phyloP scores from a whole-genome alignment of 257 asterid species.

The Eucommia ulmoides region DNA sequence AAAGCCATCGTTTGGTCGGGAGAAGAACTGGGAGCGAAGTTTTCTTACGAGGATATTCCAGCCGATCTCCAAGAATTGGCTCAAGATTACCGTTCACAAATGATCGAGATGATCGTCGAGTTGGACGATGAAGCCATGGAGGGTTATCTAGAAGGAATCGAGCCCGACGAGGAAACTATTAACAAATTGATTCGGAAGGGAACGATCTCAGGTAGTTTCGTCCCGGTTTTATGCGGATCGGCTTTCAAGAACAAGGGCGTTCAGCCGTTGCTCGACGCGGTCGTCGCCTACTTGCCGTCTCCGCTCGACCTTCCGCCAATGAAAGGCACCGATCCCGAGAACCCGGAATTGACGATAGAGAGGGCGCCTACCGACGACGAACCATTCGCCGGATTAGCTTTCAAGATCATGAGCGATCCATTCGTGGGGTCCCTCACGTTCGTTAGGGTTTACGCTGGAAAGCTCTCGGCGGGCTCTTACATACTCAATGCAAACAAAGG shows the following conservation, averaged over 20 bases:
- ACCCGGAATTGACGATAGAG: conserved; percentile 50
- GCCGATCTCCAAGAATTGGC: conserved; percentile 64
- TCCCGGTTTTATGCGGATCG: conserved; percentile 87
- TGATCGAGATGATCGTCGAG: conserved; percentile 74
- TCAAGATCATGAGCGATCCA: conserved; percentile 89
- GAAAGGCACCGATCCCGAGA: conserved; percentile 89
- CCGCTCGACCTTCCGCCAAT: conserved; percentile 82
- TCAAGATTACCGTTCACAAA: conserved; percentile 47
- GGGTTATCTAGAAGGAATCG: conserved; percentile 70
- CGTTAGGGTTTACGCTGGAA: conserved; percentile 75
- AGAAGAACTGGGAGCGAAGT: conserved; percentile 96
- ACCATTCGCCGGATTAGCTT: conserved; percentile 89
- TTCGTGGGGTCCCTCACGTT: conserved; percentile 93
- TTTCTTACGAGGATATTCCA: conserved; percentile 63
- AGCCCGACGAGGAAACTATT: conserved; percentile 72
- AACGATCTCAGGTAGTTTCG: conserved; percentile 48
- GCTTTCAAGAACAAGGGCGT: conserved; percentile 96
- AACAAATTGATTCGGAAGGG: conserved; percentile 67
- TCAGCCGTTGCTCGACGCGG: conserved; percentile 85
- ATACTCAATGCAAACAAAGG: conserved; percentile 85
- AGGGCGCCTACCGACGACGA: conserved; percentile 49
- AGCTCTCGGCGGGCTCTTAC: conserved; percentile 79
- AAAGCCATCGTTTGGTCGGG: conserved; percentile 79
- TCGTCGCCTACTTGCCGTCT: conserved; percentile 83
- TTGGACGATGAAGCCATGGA: conserved; percentile 86